Base-by-base conservation (phyloP, 257 asterid species). In the Lithospermum erythrorhizon region DNA sequence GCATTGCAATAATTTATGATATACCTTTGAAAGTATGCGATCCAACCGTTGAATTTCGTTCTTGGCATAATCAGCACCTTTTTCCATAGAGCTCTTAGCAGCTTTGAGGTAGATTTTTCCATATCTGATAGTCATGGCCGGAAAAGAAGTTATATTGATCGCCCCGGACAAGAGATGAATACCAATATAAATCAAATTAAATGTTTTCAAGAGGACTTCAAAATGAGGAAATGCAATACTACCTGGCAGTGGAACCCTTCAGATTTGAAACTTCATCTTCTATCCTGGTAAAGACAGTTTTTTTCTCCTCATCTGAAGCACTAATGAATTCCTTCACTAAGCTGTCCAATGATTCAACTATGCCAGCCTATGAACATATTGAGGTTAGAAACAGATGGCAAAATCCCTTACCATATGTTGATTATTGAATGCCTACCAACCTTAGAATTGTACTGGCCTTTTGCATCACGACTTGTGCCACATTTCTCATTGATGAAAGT, bases 11-110 rank as follows among this genome's bases (percentile, higher is more conserved):
- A 29, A 25, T 52, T 17, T 15, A 57, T 21, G 29, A 24, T 53
- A 27, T 85, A 91, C 98, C 98, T 91, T 91, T 69, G 90, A 76
- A 74, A 91, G 83, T 53, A 91, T 70, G 70, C 98, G 95, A 19
- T 91, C 98, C 75, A 91, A 68, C 58, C 95, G 78, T 60, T 65
- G 80, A 70, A 82, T 72, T 77, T 91, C 98, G 54, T 86, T 91
- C 82, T 78, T 84, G 60, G 95, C 80, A 60, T 86, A 88, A 72
- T 91, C 96, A 67, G 87, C 73, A 68, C 98, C 98, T 69, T 84
- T 91, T 18, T 77, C 94, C 77, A 77, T 6, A 78, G 77, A 72
- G 79, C 84, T 88, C 81, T 91, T 88, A 64, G 95, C 95, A 76
- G 79, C 86, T 75, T 88, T 91, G 61, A 79, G 68, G 63, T 91